phyloP scores from a whole-genome alignment of 2,329 filamentous ascomycete species.

The Venturia oleaginea region DNA sequence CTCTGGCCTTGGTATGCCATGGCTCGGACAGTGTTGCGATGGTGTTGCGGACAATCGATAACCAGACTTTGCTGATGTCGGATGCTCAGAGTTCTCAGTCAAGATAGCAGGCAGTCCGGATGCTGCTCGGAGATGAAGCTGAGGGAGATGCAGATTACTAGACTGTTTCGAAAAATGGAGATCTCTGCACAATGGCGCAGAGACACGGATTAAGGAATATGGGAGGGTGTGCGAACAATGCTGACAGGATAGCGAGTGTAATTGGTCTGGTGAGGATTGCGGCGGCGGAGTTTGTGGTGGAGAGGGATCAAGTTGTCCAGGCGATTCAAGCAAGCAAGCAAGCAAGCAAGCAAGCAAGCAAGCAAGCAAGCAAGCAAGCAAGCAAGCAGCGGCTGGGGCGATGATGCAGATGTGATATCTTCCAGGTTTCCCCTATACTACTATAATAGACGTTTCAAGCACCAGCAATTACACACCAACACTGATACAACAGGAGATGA shows the following conservation, averaged over 20 bases:
- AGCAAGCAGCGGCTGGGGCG: neutral
- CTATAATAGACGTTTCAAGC: no score
- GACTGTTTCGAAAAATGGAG: neutral
- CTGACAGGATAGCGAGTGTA: neutral
- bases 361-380: neutral
- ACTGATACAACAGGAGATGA: no score
- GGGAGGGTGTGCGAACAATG: neutral
- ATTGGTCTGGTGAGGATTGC: neutral
- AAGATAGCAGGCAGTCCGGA: neutral
- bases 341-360: neutral
- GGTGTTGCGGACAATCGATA: neutral
- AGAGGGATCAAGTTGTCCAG: neutral
- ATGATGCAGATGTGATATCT: neutral
- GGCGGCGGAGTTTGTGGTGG: neutral
- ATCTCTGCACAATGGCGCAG: neutral
- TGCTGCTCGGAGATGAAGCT: neutral
- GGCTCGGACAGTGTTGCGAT: neutral
- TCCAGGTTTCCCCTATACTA: neutral
- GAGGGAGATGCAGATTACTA: neutral
- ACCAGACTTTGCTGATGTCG: neutral
- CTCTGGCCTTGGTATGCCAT: neutral
- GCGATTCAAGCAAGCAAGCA: neutral
- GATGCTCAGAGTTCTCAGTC: neutral
- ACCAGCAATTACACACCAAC: no score
- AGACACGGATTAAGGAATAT: neutral